Evolutionary conservation across 1,284 basidiomycete genomes (phyloP), one percentile per base, ranked within the genome.

Genomic region (Peniophora sp.): DNA sequence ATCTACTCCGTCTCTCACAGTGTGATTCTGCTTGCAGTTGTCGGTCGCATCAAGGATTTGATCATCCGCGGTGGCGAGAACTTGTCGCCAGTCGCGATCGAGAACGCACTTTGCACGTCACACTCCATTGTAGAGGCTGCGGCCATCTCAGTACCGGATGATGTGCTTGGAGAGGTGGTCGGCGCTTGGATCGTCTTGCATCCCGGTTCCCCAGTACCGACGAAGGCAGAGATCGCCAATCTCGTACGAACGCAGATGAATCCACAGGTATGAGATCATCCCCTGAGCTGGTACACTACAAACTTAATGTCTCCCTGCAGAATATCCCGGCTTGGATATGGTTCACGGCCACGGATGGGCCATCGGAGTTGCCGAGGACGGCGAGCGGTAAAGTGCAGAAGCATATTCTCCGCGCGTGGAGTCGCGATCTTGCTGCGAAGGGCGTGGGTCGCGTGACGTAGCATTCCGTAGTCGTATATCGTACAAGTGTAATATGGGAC

Each of bases 31-130:
- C n/a, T n/a, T n/a, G 2, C 46, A 88, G 88, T 92, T 54, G 86
- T 90, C 42, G 85, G 88, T 35, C 74, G 88, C 51, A 84, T 81
- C 51, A 90, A 89, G 79, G 91, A 93, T 63, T 78, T 93, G 47
- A 91, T 94, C 62, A 93, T 93, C 56, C 84, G 91, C 17, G 90
- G 90, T 23, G 91, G 90, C 58, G 88, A 92, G 82, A 93, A 91
- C 60, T 71, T 93, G 23, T 92, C 89, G 65, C 90, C 91, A 0
- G 83, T 90, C 24, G 85, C 86, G 58, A 92, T 94, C 49, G 91
- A 93, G 68, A 89, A 92, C 58, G 79, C 74, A 10, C 64, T 93
- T 46, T 83, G 81, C 2, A 68, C 73, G 9, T 76, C 86, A 55
- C 73, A 73, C 0, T 73, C 68, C 20, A 80, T 94, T 41, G 72